Base-by-base conservation (phyloP, 345 rosid species). In the Durio zibethinus region DNA sequence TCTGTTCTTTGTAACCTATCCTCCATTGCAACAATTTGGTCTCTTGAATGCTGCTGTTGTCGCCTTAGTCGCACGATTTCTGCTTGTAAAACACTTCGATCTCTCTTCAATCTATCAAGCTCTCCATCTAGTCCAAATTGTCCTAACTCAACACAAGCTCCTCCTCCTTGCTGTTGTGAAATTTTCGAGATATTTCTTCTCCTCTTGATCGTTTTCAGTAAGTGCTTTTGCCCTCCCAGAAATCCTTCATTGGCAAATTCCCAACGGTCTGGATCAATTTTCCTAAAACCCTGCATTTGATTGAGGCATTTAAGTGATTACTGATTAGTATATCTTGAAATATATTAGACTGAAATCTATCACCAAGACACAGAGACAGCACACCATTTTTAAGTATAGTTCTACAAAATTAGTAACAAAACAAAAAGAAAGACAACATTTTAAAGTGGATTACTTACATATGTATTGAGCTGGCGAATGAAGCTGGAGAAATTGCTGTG, bases 171-270 rank as follows among this genome's bases (percentile, higher is more conserved):
- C 36, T 86, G 87, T 21, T 81, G 91, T 1, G 45, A 14, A 66
- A 16, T 40, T 60, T 80, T 86, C 29, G 79, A 27, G 9, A 88
- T 74, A 68, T 90, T 78, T 64, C 97, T 80, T 79, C 96, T 85
- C 83, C 98, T 86, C 88, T 80, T 94, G 68, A 94, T 92, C 62
- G 74, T 83, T 87, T 90, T 94, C 75, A 92, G 20, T 21, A 94
- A 89, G 59, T 92, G 94, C 82, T 81, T 90, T 71, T 91, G 93
- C 25, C 97, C 98, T 67, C 93, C 87, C 52, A 91, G 75, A 82
- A 94, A 94, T 53, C 97, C 94, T 82, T 91, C 98, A 33, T 89
- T 90, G 11, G 96, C 96, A 56, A 94, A 94, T 80, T 92, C 97
- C 97, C 98, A 94, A 29, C 87, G 81, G 42, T 94, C 98, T 8